These are phyloP conservation scores for Brettanomyces sp. DNA, from an alignment of 805 yeast species.

Conservation along the genomic window DNA sequence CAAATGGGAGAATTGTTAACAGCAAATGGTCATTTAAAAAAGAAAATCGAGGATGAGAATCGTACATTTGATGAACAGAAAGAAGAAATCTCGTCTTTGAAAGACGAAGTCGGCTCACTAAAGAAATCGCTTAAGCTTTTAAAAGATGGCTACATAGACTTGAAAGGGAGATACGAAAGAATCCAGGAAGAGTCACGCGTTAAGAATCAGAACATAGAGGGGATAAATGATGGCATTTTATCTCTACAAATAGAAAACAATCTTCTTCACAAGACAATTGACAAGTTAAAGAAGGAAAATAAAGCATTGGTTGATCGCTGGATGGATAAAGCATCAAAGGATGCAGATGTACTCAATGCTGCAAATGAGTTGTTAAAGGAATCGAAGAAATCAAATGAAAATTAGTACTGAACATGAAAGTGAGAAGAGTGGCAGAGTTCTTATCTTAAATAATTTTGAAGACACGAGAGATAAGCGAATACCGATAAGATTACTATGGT, in stretches of 20 bases:
- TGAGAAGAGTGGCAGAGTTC: too few relatives aligned
- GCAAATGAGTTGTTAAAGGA: slow-evolving; percentile 25
- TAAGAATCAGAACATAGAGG: slow-evolving; percentile 37
- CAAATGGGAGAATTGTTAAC: slow-evolving; percentile 8
- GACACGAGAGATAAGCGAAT: too few relatives aligned
- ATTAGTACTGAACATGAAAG: too few relatives aligned
- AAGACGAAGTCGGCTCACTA: slow-evolving; percentile 5
- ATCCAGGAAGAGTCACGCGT: slow-evolving; percentile 23
- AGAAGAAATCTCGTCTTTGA: slow-evolving; percentile 3
- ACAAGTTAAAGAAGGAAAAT: slow-evolving; percentile 27
- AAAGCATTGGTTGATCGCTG: slow-evolving; percentile 31
- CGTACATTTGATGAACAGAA: slow-evolving; percentile 7
- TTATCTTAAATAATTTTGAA: too few relatives aligned
- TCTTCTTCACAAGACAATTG: slow-evolving; percentile 23
- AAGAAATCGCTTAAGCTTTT: slow-evolving; percentile 12
- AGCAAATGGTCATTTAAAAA: slow-evolving; percentile 4
- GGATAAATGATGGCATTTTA: slow-evolving; percentile 41
- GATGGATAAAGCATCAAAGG: slow-evolving; percentile 33
- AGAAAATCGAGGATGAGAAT: neutral
- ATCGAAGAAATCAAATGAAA: neutral
- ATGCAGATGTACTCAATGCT: slow-evolving; percentile 34
- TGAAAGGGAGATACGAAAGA: slow-evolving; percentile 12
- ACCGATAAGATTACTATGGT: too few relatives aligned
- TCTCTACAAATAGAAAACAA: slow-evolving; percentile 42
- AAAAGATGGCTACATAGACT: slow-evolving; percentile 16